Conservation (phyloP, 805 yeast species). For the Candida maesae region DNA sequence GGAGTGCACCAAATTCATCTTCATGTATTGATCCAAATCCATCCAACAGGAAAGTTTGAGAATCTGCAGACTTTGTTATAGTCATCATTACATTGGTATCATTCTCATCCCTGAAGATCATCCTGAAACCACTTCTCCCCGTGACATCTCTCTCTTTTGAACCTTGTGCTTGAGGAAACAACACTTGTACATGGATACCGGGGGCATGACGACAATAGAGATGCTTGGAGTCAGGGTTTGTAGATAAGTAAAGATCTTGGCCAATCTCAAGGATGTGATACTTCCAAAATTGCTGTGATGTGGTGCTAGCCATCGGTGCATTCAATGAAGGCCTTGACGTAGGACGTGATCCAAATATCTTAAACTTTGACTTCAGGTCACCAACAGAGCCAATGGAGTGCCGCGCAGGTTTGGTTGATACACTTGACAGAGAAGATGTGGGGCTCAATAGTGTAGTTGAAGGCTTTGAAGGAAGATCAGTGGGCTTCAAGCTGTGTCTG, state of each 20-base stretch:
- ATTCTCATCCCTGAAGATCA: constrained; percentile 26
- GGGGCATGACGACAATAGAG: constrained; percentile 58
- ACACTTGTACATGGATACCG: constrained; percentile 45
- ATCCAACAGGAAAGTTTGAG: constrained; percentile 14
- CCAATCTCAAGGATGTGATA: constrained; percentile 58
- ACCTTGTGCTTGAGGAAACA: constrained; percentile 11
- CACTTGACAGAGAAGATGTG: not conserved
- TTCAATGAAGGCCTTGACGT: not conserved
- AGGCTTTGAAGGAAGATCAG: not conserved
- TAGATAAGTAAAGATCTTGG: constrained; percentile 55
- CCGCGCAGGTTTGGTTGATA: constrained; percentile 2
- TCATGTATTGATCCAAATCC: constrained; percentile 7
- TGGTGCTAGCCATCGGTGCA: not conserved
- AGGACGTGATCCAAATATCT: not conserved
- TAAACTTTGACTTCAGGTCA: constrained; percentile 11
- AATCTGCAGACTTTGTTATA: constrained; percentile 12
- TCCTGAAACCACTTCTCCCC: constrained; percentile 30
- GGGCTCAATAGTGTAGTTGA: not conserved
- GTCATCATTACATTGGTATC: constrained; percentile 14
- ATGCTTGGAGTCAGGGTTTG: constrained; percentile 63
- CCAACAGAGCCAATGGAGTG: constrained; percentile 14
- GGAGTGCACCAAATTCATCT: constrained; percentile 15
- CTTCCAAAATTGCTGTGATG: constrained; percentile 33
- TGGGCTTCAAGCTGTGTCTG: constrained; percentile 2
- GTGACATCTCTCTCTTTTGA: constrained; percentile 4